Percentiles rank a stretch among this genome's conserved stretches.
Conservation (phyloP, 2,329 filamentous ascomycete species). For the Seiridium cupressi region DNA sequence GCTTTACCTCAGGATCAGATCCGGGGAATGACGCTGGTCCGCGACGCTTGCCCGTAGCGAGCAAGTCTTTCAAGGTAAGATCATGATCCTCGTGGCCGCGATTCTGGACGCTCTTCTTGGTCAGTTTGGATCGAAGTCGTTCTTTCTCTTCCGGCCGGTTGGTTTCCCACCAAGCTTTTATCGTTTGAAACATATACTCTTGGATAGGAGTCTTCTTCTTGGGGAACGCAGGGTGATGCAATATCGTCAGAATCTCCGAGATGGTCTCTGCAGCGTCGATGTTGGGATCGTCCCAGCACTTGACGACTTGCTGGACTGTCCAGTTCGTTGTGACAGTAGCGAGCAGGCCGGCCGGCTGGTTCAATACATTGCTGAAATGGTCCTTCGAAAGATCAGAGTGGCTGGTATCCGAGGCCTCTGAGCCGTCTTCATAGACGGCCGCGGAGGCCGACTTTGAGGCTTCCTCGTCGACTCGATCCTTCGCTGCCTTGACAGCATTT, state of each 20-base stretch:
- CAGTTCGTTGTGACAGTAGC: constrained; percentile 62
- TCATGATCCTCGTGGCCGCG: constrained; percentile 26
- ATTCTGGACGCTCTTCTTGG: constrained; percentile 23
- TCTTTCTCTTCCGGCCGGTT: constrained; percentile 16
- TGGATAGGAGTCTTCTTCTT: constrained; percentile 53
- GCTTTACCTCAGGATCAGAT: constrained; percentile 20
- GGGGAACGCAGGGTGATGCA: constrained; percentile 65
- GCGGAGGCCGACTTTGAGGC: constrained; percentile 25
- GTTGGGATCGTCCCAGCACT: constrained; percentile 66
- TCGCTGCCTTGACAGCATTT: constrained; percentile 27
- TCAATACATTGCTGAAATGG: constrained; percentile 58
- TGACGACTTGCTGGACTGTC: constrained; percentile 64
- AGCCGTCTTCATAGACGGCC: constrained; percentile 22
- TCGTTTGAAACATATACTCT: constrained; percentile 63
- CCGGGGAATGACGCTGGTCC: constrained; percentile 26
- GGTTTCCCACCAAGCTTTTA: constrained; percentile 54
- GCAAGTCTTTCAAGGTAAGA: constrained; percentile 22
- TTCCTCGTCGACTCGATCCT: constrained; percentile 26
- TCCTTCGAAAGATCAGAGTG: constrained; percentile 60
- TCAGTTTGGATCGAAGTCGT: constrained; percentile 21
- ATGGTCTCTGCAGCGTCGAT: constrained; percentile 62
- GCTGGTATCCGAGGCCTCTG: constrained; percentile 50
- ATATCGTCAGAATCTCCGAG: constrained; percentile 59
- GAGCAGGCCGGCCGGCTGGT: constrained; percentile 53
- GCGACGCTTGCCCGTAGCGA: constrained; percentile 14